Evolutionary conservation across 2,329 filamentous ascomycete genomes (phyloP).

Genomic region (Juglanconis juglandina): DNA sequence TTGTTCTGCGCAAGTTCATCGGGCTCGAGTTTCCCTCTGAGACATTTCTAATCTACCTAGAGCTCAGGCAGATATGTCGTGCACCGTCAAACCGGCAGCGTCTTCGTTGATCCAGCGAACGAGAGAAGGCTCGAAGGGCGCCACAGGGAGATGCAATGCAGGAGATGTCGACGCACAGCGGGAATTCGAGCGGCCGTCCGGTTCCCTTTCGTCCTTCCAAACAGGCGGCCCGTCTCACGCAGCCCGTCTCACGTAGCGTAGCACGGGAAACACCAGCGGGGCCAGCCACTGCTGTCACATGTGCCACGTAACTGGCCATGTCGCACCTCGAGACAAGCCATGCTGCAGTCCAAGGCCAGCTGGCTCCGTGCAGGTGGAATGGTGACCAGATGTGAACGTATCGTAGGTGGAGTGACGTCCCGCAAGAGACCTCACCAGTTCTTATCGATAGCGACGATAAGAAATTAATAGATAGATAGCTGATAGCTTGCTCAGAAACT

Average conservation of each 20-base stretch:
- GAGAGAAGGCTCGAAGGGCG: background rate
- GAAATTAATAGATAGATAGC: too few species aligned
- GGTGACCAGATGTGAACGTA: too few species aligned
- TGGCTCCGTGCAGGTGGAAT: too few species aligned
- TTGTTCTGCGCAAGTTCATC: too few species aligned
- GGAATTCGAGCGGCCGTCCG: background rate
- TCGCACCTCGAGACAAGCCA: background rate
- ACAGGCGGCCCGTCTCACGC: background rate
- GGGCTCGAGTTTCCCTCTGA: background rate
- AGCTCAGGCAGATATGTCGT: background rate
- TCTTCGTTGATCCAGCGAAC: background rate
- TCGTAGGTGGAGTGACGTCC: background rate
- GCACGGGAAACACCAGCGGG: background rate
- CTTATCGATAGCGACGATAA: background rate
- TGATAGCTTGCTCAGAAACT: too few species aligned
- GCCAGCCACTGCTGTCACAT: slow-evolving; percentile 7
- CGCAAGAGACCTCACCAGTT: background rate
- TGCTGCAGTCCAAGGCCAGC: background rate
- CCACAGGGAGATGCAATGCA: background rate
- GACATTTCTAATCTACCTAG: slow-evolving; percentile 6
- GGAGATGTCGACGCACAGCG: background rate
- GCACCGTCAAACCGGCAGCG: background rate
- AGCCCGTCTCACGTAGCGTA: background rate
- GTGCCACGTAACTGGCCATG: background rate
- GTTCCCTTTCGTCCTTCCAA: background rate